Evolutionary conservation across 164 flowering plant genomes (phyloP), one percentile per base, ranked within the genome.

Genomic region (Aristolochia californica): DNA sequence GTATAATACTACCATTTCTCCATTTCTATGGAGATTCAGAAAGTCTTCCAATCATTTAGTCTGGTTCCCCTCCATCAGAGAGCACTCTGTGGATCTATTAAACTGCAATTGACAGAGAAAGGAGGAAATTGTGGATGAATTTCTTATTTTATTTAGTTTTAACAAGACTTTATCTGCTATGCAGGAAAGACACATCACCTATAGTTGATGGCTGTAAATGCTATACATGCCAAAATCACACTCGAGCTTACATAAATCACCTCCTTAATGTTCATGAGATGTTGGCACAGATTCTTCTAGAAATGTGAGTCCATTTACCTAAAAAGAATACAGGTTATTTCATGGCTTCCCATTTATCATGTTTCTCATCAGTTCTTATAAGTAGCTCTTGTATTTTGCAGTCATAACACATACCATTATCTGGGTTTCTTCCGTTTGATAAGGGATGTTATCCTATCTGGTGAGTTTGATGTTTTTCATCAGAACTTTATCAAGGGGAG

Each of bases 211-310:
- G 66, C 28, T 91, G 97, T 52, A 56, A 45, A 59, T 91, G 97
- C 75, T 91, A 82, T 65, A 84, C 97, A 12, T 91, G 97, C 63
- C 72, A 74, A 72, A 83, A 91, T 71, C 94, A 91, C 62, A 85
- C 89, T 11, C 75, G 75, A 66, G 94, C 97, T 13, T 91, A 91
- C 65, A 82, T 91, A 57, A 85, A 87, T 74, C 97, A 91, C 67
- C 76, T 91, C 43, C 84, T 91, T 72, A 91, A 91, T 72, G 96
- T 83, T 58, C 91, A 83, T 59, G 97, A 91, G 65, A 87, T 91
- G 97, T 75, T 91, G 66, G 91, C 96, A 16, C 88, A 78, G 57
- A 87, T 80, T 78, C 76, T 91, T 45, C 74, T 91, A 15, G 96
- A 91, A 68, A 80, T 91, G 97, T 90, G 82, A 62, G 26, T 17